These are phyloP conservation scores for Macroventuria anomochaeta DNA, from an alignment of 2,329 filamentous ascomycete species.

Conservation along the genomic window DNA sequence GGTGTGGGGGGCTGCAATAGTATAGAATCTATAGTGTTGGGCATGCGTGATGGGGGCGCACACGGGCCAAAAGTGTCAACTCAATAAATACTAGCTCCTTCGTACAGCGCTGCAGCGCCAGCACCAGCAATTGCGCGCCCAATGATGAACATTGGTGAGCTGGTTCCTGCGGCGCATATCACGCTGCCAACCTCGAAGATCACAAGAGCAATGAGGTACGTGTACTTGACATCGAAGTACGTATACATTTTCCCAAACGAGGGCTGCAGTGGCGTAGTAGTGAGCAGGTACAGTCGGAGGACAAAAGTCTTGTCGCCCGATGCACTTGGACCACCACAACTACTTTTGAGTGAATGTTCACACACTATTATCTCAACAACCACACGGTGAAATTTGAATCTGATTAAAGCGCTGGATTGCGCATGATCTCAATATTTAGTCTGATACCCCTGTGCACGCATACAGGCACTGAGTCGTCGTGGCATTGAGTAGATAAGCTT, in stretches of 20 bases:
- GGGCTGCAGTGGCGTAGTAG: slow-evolving; percentile 53
- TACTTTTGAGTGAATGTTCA: too few species aligned
- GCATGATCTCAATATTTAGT: too few species aligned
- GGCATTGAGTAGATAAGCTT: too few species aligned
- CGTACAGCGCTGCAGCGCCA: slow-evolving; percentile 57
- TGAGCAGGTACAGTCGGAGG: too few species aligned
- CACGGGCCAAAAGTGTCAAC: background rate
- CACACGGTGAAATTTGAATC: too few species aligned
- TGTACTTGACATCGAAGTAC: slow-evolving; percentile 61
- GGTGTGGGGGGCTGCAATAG: background rate
- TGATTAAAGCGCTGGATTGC: too few species aligned
- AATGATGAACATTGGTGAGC: slow-evolving; percentile 61
- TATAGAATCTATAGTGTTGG: background rate
- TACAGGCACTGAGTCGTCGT: too few species aligned
- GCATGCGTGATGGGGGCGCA: background rate
- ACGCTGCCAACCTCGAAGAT: slow-evolving; percentile 60
- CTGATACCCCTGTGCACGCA: too few species aligned
- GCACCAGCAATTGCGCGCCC: slow-evolving; percentile 62
- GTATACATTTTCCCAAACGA: slow-evolving; percentile 65
- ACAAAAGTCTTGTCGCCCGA: too few species aligned
- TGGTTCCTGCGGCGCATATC: slow-evolving; percentile 59
- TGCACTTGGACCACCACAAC: too few species aligned
- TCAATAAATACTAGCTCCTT: background rate
- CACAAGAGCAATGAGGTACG: slow-evolving; percentile 58
- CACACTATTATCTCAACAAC: too few species aligned